These are phyloP conservation scores for Aspergillus jensenii DNA, from an alignment of 2,329 filamentous ascomycete species.

Conservation along the genomic window DNA sequence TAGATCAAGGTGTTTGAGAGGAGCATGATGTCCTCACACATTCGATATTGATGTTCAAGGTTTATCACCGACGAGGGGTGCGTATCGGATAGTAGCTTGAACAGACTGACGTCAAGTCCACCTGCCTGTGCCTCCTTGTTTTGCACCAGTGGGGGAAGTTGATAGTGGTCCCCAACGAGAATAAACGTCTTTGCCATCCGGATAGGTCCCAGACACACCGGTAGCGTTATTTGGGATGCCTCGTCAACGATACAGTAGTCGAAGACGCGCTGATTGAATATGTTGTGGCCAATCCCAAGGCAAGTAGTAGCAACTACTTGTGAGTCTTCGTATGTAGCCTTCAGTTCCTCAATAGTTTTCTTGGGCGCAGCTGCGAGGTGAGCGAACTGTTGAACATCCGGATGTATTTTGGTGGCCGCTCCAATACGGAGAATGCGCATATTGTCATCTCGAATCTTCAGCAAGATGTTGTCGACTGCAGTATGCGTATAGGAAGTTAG, in stretches of 20 bases:
- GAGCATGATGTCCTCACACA: slow-evolving; percentile 96
- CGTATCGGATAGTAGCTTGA: slow-evolving; percentile 86
- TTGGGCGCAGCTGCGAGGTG: slow-evolving; percentile 73
- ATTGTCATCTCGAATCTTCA: slow-evolving; percentile 80
- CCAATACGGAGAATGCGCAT: slow-evolving; percentile 84
- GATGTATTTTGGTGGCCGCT: slow-evolving; percentile 79
- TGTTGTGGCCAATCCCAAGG: slow-evolving; percentile 80
- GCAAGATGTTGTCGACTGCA: slow-evolving; percentile 93
- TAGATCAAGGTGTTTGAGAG: slow-evolving; percentile 94
- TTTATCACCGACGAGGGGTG: slow-evolving; percentile 88
- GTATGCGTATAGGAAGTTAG: slow-evolving; percentile 96
- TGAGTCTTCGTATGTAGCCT: slow-evolving; percentile 77
- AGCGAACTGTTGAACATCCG: slow-evolving; percentile 82
- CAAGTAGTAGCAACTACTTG: slow-evolving; percentile 94
- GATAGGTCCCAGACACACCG: slow-evolving; percentile 90
- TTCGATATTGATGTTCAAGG: slow-evolving; percentile 93
- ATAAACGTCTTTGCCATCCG: slow-evolving; percentile 91
- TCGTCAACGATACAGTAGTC: slow-evolving; percentile 99
- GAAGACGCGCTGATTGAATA: slow-evolving; percentile 87
- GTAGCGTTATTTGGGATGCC: slow-evolving; percentile 94
- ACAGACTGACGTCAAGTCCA: slow-evolving; percentile 87
- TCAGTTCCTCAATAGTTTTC: slow-evolving; percentile 77
- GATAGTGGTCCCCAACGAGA: slow-evolving; percentile 93
- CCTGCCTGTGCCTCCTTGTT: slow-evolving; percentile 84
- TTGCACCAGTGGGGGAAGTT: slow-evolving; percentile 89